Base-by-base conservation (phyloP, 176 grass and related monocot genomes). In the Carex parvula region DNA sequence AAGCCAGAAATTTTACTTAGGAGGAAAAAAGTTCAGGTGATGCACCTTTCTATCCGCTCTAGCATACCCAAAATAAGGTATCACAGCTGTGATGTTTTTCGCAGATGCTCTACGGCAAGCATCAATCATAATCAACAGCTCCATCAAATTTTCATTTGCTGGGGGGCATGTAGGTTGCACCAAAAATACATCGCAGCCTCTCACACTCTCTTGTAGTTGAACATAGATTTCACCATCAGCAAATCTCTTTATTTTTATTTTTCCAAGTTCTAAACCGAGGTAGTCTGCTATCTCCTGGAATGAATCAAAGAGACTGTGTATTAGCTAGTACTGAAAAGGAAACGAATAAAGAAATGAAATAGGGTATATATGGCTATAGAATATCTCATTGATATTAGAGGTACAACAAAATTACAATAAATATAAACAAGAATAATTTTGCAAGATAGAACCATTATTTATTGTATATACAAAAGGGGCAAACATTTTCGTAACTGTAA, bases 81-180 rank as follows among this genome's bases (percentile, higher is more conserved):
- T 64, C 12, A 93, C 91, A 18, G 94, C 91, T 70, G 85, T 91
- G 58, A 97, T 97, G 60, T 21, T 97, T 88, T 93, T 93, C 50
- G 94, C 94, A 41, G 94, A 96, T 82, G 94, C 94, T 60, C 94
- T 84, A 52, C 94, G 82, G 68, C 94, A 93, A 50, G 94, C 94
- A 80, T 96, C 94, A 63, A 96, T 84, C 91, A 91, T 96, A 57
- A 96, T 89, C 74, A 96, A 83, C 21, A 96, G 85, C 91, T 97
- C 94, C 87, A 97, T 93, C 11, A 97, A 88, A 75, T 97, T 97
- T 81, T 97, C 94, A 83, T 97, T 96, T 15, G 94, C 89, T 8
- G 94, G 89, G 8, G 94, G 94, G 55, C 94, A 97, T 30, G 91
- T 93, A 1, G 94, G 94, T 80, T 96, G 91, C 17, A 96, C 89